Base-by-base conservation (phyloP, 495 filamentous ascomycete species). In the Daldinia caldariorum region DNA sequence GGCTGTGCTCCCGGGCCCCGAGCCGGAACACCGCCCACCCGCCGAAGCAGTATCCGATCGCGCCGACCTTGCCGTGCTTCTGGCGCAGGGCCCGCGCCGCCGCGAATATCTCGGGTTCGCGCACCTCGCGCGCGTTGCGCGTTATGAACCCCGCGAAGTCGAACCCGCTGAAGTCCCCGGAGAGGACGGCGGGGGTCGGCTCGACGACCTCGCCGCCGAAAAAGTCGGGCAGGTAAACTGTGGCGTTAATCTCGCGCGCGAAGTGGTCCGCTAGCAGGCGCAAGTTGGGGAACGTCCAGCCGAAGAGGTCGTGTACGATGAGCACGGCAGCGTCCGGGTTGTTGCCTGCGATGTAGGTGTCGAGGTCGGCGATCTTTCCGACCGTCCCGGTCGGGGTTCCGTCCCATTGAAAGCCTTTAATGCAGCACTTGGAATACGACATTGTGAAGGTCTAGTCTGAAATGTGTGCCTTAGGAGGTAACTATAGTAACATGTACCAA, bases 11-110 rank as follows among this genome's bases (percentile, higher is more conserved):
- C 57, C 70, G 67, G 1, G 77, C 61, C 0, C 75, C 77, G 0
- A 89, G 78, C 39, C 82, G 74, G 71, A 85, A 84, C 26, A 81
- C 79, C 0, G 81, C 86, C 87, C 86, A 89, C 1, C 85, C 87
- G 56, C 88, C 87, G 55, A 80, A 90, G 79, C 89, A 90, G 74
- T 83, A 89, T 4, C 88, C 88, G 18, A 89, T 75, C 1, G 86
- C 87, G 7, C 80, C 87, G 37, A 89, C 65, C 41, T 77, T 79
- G 38, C 74, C 75, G 71, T 82, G 79, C 31, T 79, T 58, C 6
- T 34, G 35, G 5, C 81, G 79, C 18, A 90, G 76, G 0, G 77
- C 76, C 63, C 76, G 69, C 0, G 87, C 86, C 41, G 76, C 84
- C 0, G 71, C 82, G 51, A 86, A 72, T 43, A 89, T 85, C 72